Conservation (phyloP, 352 stramenopile genomes). For the Phytopythium boreale region DNA sequence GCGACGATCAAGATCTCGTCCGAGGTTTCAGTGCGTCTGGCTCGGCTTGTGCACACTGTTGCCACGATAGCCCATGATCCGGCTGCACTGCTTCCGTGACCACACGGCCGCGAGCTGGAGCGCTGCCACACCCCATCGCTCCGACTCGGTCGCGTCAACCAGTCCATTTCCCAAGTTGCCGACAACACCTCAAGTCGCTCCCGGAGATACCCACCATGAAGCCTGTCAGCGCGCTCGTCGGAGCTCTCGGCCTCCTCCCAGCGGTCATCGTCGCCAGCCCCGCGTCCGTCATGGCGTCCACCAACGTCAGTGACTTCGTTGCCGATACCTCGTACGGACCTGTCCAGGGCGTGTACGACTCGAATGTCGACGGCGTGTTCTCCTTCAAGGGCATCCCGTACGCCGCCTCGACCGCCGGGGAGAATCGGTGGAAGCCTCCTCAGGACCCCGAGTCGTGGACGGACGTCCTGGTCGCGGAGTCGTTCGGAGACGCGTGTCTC, state of each 20-base stretch:
- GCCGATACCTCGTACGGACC: conserved; percentile 2
- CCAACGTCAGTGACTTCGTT: conserved; percentile 6
- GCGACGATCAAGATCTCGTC: too few relatives aligned
- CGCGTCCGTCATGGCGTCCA: background rate
- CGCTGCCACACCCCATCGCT: background rate
- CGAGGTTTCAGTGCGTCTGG: too few relatives aligned
- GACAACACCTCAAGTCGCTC: background rate
- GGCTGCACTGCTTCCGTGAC: background rate
- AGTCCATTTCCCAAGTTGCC: background rate
- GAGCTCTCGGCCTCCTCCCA: background rate
- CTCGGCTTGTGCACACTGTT: too few relatives aligned
- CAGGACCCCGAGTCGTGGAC: background rate
- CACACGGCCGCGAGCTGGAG: background rate
- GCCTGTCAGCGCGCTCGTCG: background rate
- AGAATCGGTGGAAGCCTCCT: conserved; percentile 5
- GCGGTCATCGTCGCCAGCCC: background rate
- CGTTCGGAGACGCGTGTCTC: conserved; percentile 7
- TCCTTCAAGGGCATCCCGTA: conserved; percentile 8
- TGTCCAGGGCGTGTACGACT: conserved; percentile 10
- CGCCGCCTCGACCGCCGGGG: conserved; percentile 6
- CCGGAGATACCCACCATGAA: background rate
- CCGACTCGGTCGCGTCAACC: background rate
- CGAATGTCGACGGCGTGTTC: conserved; percentile 6
- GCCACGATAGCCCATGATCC: background rate
- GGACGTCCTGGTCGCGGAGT: background rate